Evolutionary conservation across 73 alveolate genomes (phyloP), one percentile per base, ranked within the genome.

Genomic region (Vitrella brassicaformis): DNA sequence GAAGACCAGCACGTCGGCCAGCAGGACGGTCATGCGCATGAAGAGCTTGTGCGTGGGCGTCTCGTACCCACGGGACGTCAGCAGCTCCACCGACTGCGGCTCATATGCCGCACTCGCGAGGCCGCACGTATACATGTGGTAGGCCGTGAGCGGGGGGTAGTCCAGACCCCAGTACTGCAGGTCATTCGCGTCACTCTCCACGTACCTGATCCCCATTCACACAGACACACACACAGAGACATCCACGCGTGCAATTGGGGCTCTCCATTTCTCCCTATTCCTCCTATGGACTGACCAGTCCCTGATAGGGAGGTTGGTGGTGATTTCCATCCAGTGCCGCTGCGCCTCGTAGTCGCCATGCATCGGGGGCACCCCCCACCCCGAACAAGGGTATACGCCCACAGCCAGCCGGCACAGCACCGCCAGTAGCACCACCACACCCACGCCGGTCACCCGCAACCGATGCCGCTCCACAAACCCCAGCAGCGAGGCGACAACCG

Each of bases 111-210:
- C 67, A 46, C 87, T 70, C 0, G 89, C 65, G 30, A 73, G 66
- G 28, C 94, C 96, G 67, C 18, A n/a, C 31, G 7, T 10, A 0
- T 10, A 67, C 19, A 4, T 89, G 80, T 89, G 93, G 80, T 93
- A 95, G 10, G 98, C 99, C 65, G 97, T 90, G 45, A 93, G 87
- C 0, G 99, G 99, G 27, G 99, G 99, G 73, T 95, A 95, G 81
- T 95, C 99, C 28, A 95, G 81, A 71, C 95, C 94, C 98, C 99
- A 95, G 75, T 93, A 92, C 73, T 81, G 81, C 45, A 70, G 56
- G 31, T 87, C 91, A 56, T 80, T 86, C 66, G 65, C 47, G 8
- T 56, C 46, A 10, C 77, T 47, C n/a, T 75, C 79, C 39, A 75
- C 79, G 72, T 87, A 87, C 93, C 93, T n/a, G n/a, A n/a, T n/a